Percentiles rank a stretch among this genome's conserved stretches.
Conservation (phyloP, 139 green algal genomes). For the Axilococcus clingmanii region DNA sequence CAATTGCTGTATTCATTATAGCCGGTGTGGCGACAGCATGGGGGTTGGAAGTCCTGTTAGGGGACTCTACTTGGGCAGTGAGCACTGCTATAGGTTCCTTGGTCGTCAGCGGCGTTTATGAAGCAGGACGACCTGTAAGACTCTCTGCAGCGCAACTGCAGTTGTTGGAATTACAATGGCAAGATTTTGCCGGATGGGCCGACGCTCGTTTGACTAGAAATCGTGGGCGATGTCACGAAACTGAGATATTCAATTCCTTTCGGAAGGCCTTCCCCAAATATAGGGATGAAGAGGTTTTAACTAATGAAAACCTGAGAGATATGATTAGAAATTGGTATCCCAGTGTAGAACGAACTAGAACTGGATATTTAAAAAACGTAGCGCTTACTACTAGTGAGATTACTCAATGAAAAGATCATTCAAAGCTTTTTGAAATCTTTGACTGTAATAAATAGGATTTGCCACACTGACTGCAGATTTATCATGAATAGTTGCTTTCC, state of each 20-base stretch:
- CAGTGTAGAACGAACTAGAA: constrained; percentile 31
- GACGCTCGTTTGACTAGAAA: constrained; percentile 30
- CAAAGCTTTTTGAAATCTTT: constrained; percentile 33
- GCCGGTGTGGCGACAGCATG: constrained; percentile 22
- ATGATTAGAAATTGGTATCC: constrained; percentile 59
- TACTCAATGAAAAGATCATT: constrained; percentile 18
- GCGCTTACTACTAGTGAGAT: constrained; percentile 2
- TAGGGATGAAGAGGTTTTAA: constrained; percentile 29
- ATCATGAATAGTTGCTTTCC: constrained; percentile 49
- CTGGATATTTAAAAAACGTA: constrained; percentile 44
- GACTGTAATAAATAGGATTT: constrained; percentile 42
- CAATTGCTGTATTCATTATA: constrained; percentile 14
- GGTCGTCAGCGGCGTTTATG: constrained; percentile 52
- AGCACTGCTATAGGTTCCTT: constrained; percentile 46
- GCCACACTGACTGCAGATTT: constrained; percentile 39
- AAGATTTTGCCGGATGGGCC: constrained; percentile 59
- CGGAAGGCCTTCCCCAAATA: constrained; percentile 23
- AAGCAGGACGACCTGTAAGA: constrained; percentile 54
- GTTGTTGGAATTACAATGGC: constrained; percentile 52
- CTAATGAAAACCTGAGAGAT: constrained; percentile 33
- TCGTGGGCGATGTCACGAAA: constrained; percentile 58
- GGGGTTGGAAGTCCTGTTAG: constrained; percentile 19
- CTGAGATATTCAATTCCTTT: constrained; percentile 49
- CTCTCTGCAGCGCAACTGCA: constrained; percentile 38
- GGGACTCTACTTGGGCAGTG: constrained; percentile 36